Base-by-base conservation (phyloP, 2,329 filamentous ascomycete genomes). In the Talaromyces sp. region DNA sequence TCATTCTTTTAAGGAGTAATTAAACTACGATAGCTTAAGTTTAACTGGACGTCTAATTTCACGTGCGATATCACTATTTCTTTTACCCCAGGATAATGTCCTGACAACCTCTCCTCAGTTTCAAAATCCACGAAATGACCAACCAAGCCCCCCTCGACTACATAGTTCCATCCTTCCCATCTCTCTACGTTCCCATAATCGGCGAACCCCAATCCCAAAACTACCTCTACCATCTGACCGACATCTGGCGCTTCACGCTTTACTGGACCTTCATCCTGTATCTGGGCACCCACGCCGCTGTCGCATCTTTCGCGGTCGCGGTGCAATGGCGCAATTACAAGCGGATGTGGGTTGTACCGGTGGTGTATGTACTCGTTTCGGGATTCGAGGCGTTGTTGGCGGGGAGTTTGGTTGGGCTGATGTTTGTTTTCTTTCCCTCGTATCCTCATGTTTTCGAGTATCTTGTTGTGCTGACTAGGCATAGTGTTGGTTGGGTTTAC, bases 221-320 rank as follows among this genome's bases (percentile, higher is more conserved):
- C 67, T 89, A 88, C 71, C 87, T 97, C 70, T 94, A 91, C 81
- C 84, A 90, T 72, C 83, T 91, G 2, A 75, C 78, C 66, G 92
- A 96, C 73, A 91, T 96, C 63, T 94, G 92, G 89, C 89, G 90
- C 68, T 97, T 95, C 77, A 97, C 92, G 1, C 79, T 95, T 16
- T 85, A 89, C 74, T 97, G 93, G 93, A 96, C 92, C 0, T 78
- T 96, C 43, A 87, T 96, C 35, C 86, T 92, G 69, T 94, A 91
- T 71, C 87, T 85, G 39, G 82, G 87, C 22, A 90, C 93, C 67
- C 92, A 97, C 75, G 72, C 93, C 19, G 83, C 87, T 39, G 90
- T 90, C 2, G 88, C 90, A 0, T 79, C 83, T 13, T 90, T 92
- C 74, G 91, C 92, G 2, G 83, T 93, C 70, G 80, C 86, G 50